phyloP scores from a whole-genome alignment of 805 yeast species.

The Zygosaccharomyces rouxii region DNA sequence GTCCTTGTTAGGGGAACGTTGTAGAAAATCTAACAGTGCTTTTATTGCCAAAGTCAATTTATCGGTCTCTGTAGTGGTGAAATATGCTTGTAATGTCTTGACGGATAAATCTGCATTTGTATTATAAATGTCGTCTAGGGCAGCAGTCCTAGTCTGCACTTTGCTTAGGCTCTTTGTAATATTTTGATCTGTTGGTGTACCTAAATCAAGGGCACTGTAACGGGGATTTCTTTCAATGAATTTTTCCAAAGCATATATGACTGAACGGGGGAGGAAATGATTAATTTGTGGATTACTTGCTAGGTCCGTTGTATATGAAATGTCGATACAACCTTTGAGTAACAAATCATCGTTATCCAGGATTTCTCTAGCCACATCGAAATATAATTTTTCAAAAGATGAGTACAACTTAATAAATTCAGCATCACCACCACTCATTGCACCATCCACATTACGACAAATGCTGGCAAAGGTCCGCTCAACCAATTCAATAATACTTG shows the following conservation, averaged over 20 bases:
- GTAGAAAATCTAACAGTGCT: constrained; percentile 46
- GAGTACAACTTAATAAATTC: constrained; percentile 48
- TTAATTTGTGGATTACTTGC: constrained; percentile 30
- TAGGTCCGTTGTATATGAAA: constrained; percentile 29
- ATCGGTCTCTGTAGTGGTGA: constrained; percentile 56
- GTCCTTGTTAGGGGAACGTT: constrained; percentile 33
- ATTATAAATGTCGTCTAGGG: constrained; percentile 25
- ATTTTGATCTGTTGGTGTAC: constrained; percentile 11
- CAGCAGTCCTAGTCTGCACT: constrained; percentile 29
- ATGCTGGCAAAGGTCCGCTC: constrained; percentile 46
- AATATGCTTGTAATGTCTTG: constrained; percentile 50
- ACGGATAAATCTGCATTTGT: constrained; percentile 33
- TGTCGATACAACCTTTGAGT: constrained; percentile 31
- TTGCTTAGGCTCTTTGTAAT: constrained; percentile 29
- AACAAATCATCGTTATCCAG: constrained; percentile 30
- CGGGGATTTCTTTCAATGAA: constrained; percentile 29
- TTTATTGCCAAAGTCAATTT: constrained; percentile 57
- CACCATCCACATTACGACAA: constrained; percentile 52
- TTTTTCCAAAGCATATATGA: constrained; percentile 22
- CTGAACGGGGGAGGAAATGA: constrained; percentile 26
- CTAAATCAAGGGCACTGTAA: constrained; percentile 16
- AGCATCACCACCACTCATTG: constrained; percentile 61
- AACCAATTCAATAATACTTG: constrained; percentile 52
- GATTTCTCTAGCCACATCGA: constrained; percentile 25
- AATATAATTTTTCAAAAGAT: constrained; percentile 33